Conservation (phyloP, 2,329 filamentous ascomycete genomes). For the Bipolaris cookei region DNA sequence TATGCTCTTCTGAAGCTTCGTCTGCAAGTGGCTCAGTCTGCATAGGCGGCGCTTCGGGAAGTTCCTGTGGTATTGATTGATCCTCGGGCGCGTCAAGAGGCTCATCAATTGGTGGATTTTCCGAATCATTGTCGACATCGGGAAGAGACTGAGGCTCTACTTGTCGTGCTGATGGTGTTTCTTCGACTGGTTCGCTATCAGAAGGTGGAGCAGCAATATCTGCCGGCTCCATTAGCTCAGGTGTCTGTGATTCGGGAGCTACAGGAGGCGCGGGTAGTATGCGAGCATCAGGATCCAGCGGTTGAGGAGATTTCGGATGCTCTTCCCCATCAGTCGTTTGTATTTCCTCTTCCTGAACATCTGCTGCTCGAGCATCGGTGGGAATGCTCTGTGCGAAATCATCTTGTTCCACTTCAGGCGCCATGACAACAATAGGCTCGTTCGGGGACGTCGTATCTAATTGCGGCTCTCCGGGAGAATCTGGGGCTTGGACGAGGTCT, state of each 20-base stretch:
- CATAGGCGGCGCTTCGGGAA: background rate
- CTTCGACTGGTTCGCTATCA: background rate
- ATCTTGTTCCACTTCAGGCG: conserved; percentile 3
- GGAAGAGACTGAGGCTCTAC: background rate
- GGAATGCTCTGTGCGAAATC: background rate
- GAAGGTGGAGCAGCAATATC: background rate
- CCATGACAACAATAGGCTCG: background rate
- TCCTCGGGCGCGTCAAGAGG: conserved; percentile 12
- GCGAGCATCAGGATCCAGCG: background rate
- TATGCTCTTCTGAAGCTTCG: background rate
- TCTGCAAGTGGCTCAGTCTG: background rate
- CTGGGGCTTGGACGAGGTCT: conserved; percentile 4
- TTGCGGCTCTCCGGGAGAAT: background rate
- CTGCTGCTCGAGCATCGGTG: background rate
- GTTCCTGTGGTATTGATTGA: background rate
- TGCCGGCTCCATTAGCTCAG: conserved; percentile 2
- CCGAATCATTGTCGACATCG: background rate
- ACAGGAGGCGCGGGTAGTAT: background rate
- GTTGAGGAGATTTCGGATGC: conserved; percentile 3
- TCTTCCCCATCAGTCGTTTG: background rate
- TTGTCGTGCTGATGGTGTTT: background rate
- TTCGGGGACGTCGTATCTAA: background rate
- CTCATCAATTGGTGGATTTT: conserved; percentile 10
- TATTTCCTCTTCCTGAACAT: conserved; percentile 3
- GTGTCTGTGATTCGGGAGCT: background rate